Percentiles rank a stretch among this genome's conserved stretches.
These are phyloP conservation scores for Chaetomium strumarium DNA, from an alignment of 2,329 filamentous ascomycete species.

Conservation along the genomic window DNA sequence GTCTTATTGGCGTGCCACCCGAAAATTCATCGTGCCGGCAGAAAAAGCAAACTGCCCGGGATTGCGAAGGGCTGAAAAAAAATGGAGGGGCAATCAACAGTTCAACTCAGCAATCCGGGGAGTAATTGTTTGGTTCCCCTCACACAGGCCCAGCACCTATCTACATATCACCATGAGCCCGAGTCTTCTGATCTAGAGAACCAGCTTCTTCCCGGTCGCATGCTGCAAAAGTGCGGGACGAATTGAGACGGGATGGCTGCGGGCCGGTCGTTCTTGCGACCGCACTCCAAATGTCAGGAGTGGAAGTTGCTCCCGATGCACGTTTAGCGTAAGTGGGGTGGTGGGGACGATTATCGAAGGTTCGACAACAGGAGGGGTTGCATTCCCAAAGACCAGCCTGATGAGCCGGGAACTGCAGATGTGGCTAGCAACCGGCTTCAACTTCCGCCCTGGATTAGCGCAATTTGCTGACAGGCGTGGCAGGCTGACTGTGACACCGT, in stretches of 20 bases:
- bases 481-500: slow-evolving; percentile 18
- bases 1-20: slow-evolving; percentile 7
- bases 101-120: background rate
- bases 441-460: slow-evolving; percentile 24
- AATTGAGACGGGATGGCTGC: slow-evolving; percentile 9
- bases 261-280: slow-evolving; percentile 9
- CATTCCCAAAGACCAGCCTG: slow-evolving; percentile 13
- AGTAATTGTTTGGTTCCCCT: background rate
- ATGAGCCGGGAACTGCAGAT: slow-evolving; percentile 19
- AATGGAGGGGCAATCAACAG: slow-evolving; percentile 14
- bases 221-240: slow-evolving; percentile 5
- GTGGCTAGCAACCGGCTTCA: slow-evolving; percentile 21
- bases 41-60: background rate
- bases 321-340: background rate
- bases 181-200: slow-evolving; percentile 8
- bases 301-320: background rate
- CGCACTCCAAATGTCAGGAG: slow-evolving; percentile 3
- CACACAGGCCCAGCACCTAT: background rate
- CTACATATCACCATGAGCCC: background rate
- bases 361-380: slow-evolving; percentile 17
- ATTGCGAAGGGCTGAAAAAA: slow-evolving; percentile 6
- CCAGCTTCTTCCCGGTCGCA: background rate
- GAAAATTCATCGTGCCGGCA: slow-evolving; percentile 13
- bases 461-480: slow-evolving; percentile 21
- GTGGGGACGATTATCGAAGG: slow-evolving; percentile 14